phyloP scores from a whole-genome alignment of 75 land plant species.

The Ceratopteris richardii region DNA sequence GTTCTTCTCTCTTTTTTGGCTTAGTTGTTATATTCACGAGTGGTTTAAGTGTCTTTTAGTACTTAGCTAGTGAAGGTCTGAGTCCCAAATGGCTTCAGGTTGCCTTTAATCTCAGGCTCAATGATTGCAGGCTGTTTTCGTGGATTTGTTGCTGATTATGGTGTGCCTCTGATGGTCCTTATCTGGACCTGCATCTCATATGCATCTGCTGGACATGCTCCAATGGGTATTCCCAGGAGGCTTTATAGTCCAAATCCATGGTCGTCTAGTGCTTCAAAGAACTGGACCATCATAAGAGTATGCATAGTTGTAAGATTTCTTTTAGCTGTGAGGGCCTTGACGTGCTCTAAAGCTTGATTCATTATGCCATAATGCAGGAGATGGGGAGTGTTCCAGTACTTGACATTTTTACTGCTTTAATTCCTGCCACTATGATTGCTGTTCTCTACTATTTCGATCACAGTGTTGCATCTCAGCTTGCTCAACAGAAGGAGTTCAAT shows the following conservation, averaged over 20 bases:
- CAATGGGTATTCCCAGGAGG: constrained; percentile 68
- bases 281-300: constrained; percentile 75
- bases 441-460: constrained; percentile 92
- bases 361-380: constrained; percentile 37
- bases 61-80: too few relatives aligned
- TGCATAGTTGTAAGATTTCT: neutral
- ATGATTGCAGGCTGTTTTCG: constrained; percentile 56
- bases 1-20: too few relatives aligned
- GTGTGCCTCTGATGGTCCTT: constrained; percentile 89
- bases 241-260: constrained; percentile 75
- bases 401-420: constrained; percentile 71
- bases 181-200: constrained; percentile 88
- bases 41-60: too few relatives aligned
- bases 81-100: too few relatives aligned
- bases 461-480: constrained; percentile 91
- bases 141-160: constrained; percentile 80
- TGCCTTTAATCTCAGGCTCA: too few relatives aligned
- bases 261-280: constrained; percentile 54
- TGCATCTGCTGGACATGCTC: constrained; percentile 40
- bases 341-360: neutral
- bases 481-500: constrained; percentile 89
- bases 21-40: too few relatives aligned
- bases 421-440: constrained; percentile 91
- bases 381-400: constrained; percentile 63
- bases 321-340: neutral